Percentiles rank a stretch among this genome's conserved stretches.
These are phyloP conservation scores for Colletotrichum sp. DNA, from an alignment of 2,329 filamentous ascomycete genomes.

Conservation along the genomic window DNA sequence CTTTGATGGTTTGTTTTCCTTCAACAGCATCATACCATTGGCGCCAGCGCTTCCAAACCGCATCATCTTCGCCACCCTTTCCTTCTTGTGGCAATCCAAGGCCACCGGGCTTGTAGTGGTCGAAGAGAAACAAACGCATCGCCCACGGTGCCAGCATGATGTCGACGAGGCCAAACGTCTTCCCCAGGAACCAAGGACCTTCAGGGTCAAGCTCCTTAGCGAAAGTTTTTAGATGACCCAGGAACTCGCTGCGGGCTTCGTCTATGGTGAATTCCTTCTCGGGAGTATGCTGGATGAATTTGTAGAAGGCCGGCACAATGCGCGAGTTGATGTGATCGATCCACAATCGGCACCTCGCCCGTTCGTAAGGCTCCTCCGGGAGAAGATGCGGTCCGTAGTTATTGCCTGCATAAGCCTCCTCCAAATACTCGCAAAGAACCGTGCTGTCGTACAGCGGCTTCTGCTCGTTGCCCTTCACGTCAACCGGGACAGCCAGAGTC, in stretches of 20 bases:
- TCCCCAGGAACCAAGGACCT: slow-evolving; percentile 70
- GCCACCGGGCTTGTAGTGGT: slow-evolving; percentile 72
- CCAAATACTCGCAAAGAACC: slow-evolving; percentile 77
- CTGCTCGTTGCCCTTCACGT: slow-evolving; percentile 31
- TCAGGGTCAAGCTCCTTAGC: slow-evolving; percentile 62
- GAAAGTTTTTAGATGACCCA: slow-evolving; percentile 64
- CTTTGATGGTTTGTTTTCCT: slow-evolving; percentile 64
- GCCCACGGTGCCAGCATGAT: slow-evolving; percentile 77
- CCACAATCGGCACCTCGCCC: slow-evolving; percentile 73
- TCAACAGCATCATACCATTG: slow-evolving; percentile 67
- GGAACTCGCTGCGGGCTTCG: slow-evolving; percentile 62
- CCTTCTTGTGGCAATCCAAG: slow-evolving; percentile 44
- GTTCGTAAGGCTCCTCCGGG: slow-evolving; percentile 66
- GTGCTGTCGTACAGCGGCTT: slow-evolving; percentile 76
- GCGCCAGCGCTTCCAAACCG: slow-evolving; percentile 68
- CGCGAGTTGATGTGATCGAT: slow-evolving; percentile 72
- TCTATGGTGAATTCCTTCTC: slow-evolving; percentile 54
- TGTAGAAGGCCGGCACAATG: slow-evolving; percentile 74
- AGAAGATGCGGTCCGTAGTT: slow-evolving; percentile 55
- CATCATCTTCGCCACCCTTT: slow-evolving; percentile 49
- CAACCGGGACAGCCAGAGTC: slow-evolving; percentile 60
- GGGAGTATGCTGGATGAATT: slow-evolving; percentile 60
- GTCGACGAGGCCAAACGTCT: slow-evolving; percentile 70
- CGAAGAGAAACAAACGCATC: slow-evolving; percentile 73
- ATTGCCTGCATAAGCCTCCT: slow-evolving; percentile 68